Conservation (phyloP, 768 basidiomycete species). For the Dentipellis fragilis region DNA sequence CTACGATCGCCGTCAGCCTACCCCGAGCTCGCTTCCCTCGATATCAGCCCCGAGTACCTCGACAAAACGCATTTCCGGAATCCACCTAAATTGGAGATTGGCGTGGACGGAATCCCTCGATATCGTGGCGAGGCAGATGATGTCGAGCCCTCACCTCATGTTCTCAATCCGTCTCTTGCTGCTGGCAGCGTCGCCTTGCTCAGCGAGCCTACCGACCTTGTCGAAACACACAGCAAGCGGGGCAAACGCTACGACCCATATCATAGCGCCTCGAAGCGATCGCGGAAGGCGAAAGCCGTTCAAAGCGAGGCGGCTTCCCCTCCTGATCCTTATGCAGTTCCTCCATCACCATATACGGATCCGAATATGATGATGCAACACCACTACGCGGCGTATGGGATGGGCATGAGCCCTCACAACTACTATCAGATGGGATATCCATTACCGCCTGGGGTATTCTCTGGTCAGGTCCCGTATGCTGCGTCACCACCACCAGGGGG, state of each 20-base stretch:
- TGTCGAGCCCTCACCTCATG: slow-evolving; percentile 22
- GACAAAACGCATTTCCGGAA: slow-evolving; percentile 87
- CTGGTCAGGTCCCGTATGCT: background rate
- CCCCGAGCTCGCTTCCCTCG: slow-evolving; percentile 77
- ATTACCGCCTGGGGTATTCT: slow-evolving; percentile 2
- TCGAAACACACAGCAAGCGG: slow-evolving; percentile 15
- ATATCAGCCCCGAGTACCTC: slow-evolving; percentile 81
- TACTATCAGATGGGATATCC: slow-evolving; percentile 10
- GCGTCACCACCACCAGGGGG: slow-evolving; percentile 4
- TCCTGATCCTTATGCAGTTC: slow-evolving; percentile 5
- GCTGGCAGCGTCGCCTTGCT: slow-evolving; percentile 11
- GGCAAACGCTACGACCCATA: slow-evolving; percentile 25
- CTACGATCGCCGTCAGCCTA: slow-evolving; percentile 82
- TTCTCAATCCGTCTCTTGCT: slow-evolving; percentile 16
- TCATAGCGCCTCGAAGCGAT: slow-evolving; percentile 2
- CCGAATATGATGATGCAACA: slow-evolving; percentile 14
- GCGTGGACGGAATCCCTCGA: slow-evolving; percentile 69
- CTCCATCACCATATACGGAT: slow-evolving; percentile 6
- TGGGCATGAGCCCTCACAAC: slow-evolving; percentile 7
- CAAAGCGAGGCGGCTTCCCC: slow-evolving; percentile 8
- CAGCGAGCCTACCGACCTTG: slow-evolving; percentile 12
- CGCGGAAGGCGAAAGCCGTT: slow-evolving; percentile 9
- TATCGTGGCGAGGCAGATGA: slow-evolving; percentile 84
- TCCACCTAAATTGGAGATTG: slow-evolving; percentile 82
- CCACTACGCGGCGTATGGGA: slow-evolving; percentile 8